A percentile compares a stretch with the other conserved stretches of the same genome.
Evolutionary conservation across 2,329 filamentous ascomycete genomes (phyloP).

Genomic region (Cadophora sp.): DNA sequence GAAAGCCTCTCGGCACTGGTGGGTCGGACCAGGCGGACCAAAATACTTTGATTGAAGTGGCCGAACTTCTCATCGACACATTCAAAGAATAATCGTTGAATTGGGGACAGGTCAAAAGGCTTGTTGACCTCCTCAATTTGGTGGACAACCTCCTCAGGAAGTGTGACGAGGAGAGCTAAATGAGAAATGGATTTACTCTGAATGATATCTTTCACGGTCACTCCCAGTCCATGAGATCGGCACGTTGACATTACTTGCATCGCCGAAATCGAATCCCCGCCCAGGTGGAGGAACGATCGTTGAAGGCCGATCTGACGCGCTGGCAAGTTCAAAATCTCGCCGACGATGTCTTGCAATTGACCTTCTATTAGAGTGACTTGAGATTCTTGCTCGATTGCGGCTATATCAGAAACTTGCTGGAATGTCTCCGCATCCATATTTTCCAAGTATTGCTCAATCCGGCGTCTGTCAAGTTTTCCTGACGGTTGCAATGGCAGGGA

Average conservation of each 20-base stretch:
- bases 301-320: conserved; percentile 22
- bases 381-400: neutral
- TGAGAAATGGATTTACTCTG: conserved; percentile 27
- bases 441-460: neutral
- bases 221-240: conserved; percentile 22
- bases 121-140: conserved; percentile 17
- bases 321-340: neutral
- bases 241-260: conserved; percentile 32
- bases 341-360: neutral
- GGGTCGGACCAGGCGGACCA: neutral
- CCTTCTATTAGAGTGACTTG: neutral
- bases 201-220: conserved; percentile 34
- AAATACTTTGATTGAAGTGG: conserved; percentile 44
- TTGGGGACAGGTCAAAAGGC: conserved; percentile 37
- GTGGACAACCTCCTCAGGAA: conserved; percentile 1
- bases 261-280: conserved; percentile 36
- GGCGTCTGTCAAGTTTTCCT: neutral
- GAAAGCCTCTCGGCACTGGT: neutral
- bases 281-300: conserved; percentile 29
- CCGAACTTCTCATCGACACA: conserved; percentile 25
- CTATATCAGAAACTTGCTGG: neutral
- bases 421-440: neutral
- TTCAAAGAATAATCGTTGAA: conserved; percentile 40
- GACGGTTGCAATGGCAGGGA: neutral
- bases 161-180: conserved; percentile 14